These are phyloP conservation scores for Leccinum variicolor DNA, from an alignment of 768 basidiomycete genomes.

Conservation along the genomic window DNA sequence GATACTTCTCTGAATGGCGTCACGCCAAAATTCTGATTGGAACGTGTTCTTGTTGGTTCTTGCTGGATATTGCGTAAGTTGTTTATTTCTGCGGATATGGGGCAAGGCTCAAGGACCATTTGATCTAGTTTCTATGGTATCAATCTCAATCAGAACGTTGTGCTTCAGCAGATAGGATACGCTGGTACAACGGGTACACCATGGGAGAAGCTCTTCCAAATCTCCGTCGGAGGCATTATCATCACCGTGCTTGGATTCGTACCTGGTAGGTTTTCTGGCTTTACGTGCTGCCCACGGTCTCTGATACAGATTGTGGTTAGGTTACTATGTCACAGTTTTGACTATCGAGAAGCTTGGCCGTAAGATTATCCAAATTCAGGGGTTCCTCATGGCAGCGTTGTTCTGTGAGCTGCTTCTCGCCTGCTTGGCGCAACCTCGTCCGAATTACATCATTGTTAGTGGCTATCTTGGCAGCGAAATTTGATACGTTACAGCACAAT, in stretches of 20 bases:
- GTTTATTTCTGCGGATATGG: background rate
- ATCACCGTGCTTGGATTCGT: conserved; percentile 75
- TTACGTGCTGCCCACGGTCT: background rate
- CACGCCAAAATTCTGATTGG: conserved; percentile 66
- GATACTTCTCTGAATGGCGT: conserved; percentile 71
- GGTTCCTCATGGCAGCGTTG: conserved; percentile 66
- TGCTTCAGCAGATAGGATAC: conserved; percentile 71
- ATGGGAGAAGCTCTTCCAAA: conserved; percentile 65
- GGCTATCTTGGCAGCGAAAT: conserved; percentile 65
- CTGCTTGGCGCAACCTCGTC: background rate
- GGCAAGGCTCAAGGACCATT: background rate
- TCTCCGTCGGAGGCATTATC: conserved; percentile 66
- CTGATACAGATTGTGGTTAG: conserved; percentile 27
- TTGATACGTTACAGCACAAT: conserved; percentile 43
- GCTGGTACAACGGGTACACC: conserved; percentile 53
- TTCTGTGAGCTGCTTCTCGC: conserved; percentile 44
- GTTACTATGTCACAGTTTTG: conserved; percentile 67
- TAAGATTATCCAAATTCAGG: conserved; percentile 73
- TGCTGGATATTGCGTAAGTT: conserved; percentile 64
- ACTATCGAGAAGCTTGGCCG: conserved; percentile 72
- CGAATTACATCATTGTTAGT: conserved; percentile 34
- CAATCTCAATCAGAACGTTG: conserved; percentile 71
- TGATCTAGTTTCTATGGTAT: conserved; percentile 69
- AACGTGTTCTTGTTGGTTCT: conserved; percentile 69
- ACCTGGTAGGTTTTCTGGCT: conserved; percentile 44